A percentile compares a stretch with the other conserved stretches of the same genome.
These are phyloP conservation scores for Geranomyces michiganensis DNA, from an alignment of 192 early-diverging fungal species.

Conservation along the genomic window DNA sequence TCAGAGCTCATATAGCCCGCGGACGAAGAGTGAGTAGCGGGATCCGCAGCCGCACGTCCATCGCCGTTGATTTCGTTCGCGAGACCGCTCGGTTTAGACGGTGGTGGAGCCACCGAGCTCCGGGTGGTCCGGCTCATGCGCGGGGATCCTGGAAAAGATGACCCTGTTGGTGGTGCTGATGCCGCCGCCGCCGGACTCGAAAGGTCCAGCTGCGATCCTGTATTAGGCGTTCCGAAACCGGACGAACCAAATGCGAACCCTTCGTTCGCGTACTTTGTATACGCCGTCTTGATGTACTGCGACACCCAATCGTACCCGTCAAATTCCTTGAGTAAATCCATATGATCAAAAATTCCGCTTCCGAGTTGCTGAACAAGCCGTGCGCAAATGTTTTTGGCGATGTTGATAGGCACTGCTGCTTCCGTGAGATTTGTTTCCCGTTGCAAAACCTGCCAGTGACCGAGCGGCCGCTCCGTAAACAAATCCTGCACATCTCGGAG, in stretches of 20 bases:
- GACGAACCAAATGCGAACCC: neutral
- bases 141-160: too few relatives aligned
- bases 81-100: neutral
- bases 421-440: neutral
- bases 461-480: constrained; percentile 77
- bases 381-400: neutral
- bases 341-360: neutral
- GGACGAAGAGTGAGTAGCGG: too few relatives aligned
- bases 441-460: constrained; percentile 89
- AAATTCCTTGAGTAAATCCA: neutral
- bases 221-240: neutral
- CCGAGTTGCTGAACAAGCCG: neutral
- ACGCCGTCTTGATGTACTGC: neutral
- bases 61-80: too few relatives aligned
- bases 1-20: neutral
- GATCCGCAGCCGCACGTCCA: neutral
- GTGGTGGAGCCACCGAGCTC: neutral
- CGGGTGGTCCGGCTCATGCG: neutral
- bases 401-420: neutral
- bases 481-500: constrained; percentile 81
- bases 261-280: neutral
- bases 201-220: neutral
- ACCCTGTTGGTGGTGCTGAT: neutral
- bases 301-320: constrained; percentile 1
- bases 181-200: neutral